Evolutionary conservation across 345 rosid genomes (phyloP).

Genomic region (Nasturtium officinale): DNA sequence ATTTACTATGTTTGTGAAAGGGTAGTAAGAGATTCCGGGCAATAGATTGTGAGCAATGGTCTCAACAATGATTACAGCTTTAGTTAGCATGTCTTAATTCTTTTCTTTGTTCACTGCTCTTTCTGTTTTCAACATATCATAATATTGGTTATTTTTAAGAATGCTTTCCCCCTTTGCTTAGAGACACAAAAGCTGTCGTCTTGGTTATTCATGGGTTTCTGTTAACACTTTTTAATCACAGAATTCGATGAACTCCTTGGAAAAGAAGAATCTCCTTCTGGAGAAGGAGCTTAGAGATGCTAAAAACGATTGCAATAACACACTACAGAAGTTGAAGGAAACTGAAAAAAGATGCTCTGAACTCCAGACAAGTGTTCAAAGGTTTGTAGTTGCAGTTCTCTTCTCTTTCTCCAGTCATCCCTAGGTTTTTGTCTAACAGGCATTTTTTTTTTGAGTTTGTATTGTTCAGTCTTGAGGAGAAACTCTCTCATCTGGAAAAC

Average conservation of each 20-base stretch:
- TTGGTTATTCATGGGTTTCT: slow-evolving; percentile 32
- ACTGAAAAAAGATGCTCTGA: slow-evolving; percentile 69
- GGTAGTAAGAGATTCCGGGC: not conserved
- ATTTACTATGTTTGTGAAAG: slow-evolving; percentile 13
- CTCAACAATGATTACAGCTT: slow-evolving; percentile 8
- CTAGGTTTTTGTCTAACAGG: slow-evolving; percentile 4
- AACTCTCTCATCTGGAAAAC: slow-evolving; percentile 71
- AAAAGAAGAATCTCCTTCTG: slow-evolving; percentile 66
- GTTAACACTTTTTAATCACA: slow-evolving; percentile 21
- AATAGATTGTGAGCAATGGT: slow-evolving; percentile 18
- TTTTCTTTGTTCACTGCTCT: slow-evolving; percentile 3
- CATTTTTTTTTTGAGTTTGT: not conserved
- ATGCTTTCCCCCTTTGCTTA: slow-evolving; percentile 20
- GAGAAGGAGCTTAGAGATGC: slow-evolving; percentile 72
- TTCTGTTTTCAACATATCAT: slow-evolving; percentile 7
- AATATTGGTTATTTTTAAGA: slow-evolving; percentile 1
- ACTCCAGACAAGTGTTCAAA: slow-evolving; percentile 67
- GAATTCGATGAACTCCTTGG: slow-evolving; percentile 64
- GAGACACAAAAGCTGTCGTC: slow-evolving; percentile 20
- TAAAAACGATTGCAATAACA: slow-evolving; percentile 54
- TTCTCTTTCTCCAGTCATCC: slow-evolving; percentile 17
- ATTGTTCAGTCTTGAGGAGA: slow-evolving; percentile 66
- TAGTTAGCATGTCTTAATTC: slow-evolving; percentile 5
- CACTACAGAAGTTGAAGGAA: slow-evolving; percentile 61
- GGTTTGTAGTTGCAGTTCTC: slow-evolving; percentile 50